Percentiles rank a stretch among this genome's conserved stretches.
Conservation (phyloP, 73 alveolate species). For the Urostyla sp. region DNA sequence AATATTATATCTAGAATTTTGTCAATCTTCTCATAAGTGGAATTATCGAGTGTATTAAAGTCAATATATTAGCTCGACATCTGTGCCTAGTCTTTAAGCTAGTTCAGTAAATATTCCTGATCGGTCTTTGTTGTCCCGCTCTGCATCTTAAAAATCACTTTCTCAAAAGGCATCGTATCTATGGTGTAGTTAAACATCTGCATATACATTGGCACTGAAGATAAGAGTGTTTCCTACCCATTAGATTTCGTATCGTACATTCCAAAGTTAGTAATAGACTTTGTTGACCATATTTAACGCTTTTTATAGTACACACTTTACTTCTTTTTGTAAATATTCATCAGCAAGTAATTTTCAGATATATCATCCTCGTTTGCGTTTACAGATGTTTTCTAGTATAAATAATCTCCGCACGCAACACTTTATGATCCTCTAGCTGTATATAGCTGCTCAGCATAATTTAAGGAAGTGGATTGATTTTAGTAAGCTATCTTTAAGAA, state of each 20-base stretch:
- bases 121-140: conserved; percentile 40
- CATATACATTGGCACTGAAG: no score
- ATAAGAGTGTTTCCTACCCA: background rate
- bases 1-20: conserved; percentile 79
- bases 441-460: conserved; percentile 66
- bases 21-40: conserved; percentile 70
- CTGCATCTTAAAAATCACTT: conserved; percentile 26
- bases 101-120: background rate
- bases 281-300: background rate
- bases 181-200: no score
- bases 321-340: background rate
- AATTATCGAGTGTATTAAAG: conserved; percentile 47
- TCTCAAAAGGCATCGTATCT: background rate
- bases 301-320: background rate
- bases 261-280: background rate
- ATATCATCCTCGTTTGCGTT: background rate
- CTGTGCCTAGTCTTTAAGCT: background rate
- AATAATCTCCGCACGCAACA: conserved; percentile 13
- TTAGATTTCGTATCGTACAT: conserved; percentile 16
- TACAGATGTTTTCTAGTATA: background rate
- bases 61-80: background rate
- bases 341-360: background rate
- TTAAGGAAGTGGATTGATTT: conserved; percentile 17
- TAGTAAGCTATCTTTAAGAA: conserved; percentile 21
- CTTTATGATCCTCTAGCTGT: conserved; percentile 75